Percentiles rank a stretch among this genome's conserved stretches.
These are phyloP conservation scores for Eleusine coracana DNA, from an alignment of 176 grass and related monocot species.

Conservation along the genomic window DNA sequence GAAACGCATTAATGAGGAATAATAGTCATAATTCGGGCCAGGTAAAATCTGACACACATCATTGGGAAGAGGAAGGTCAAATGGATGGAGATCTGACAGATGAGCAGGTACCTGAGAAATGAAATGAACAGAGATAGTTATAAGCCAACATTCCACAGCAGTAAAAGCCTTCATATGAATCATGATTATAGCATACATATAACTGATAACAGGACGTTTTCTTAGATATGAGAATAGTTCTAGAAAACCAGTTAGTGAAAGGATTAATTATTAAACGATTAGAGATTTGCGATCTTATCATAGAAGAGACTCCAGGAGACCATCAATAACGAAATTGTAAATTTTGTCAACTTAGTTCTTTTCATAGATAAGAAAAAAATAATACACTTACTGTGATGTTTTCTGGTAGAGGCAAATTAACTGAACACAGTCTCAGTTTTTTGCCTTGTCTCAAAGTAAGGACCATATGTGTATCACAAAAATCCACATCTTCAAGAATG, in stretches of 20 bases:
- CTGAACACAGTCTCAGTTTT: conserved; percentile 69
- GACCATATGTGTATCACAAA: conserved; percentile 92
- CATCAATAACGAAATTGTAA: conserved; percentile 39
- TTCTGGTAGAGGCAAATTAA: conserved; percentile 65
- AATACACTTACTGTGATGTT: conserved; percentile 57
- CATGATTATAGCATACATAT: conserved; percentile 5
- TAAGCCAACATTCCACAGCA: neutral
- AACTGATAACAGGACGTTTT: neutral
- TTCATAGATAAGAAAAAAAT: neutral
- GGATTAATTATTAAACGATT: neutral
- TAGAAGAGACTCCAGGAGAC: conserved; percentile 11
- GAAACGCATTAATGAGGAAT: conserved; percentile 87
- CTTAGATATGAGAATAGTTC: neutral
- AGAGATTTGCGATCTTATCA: neutral
- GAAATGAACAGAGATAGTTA: conserved; percentile 13
- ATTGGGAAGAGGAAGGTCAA: conserved; percentile 74
- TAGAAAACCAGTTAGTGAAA: neutral
- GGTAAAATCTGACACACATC: conserved; percentile 88
- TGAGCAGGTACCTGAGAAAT: conserved; percentile 63
- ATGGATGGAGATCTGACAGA: conserved; percentile 67
- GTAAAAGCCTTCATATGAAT: conserved; percentile 4
- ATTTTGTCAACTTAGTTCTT: conserved; percentile 6
- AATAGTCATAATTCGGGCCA: conserved; percentile 89
- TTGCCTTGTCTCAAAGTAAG: conserved; percentile 76
- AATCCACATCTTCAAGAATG: conserved; percentile 80